Conservation (phyloP, 2,329 filamentous ascomycete genomes). For the Monosporascus cannonballus region DNA sequence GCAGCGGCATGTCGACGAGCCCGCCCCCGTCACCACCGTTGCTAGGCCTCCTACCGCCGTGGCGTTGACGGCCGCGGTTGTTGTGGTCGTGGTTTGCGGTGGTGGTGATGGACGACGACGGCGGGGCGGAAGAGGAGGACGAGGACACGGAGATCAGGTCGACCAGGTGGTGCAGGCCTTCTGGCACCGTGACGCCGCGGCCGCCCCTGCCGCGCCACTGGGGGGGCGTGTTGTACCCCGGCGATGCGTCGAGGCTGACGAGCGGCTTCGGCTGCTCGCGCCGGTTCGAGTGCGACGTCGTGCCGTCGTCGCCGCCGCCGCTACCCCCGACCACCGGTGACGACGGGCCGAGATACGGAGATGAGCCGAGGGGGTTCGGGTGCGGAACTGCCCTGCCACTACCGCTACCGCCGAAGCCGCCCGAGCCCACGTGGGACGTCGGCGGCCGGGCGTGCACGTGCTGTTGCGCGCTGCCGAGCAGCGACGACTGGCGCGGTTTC, state of each 20-base stretch:
- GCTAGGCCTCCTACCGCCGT: neutral
- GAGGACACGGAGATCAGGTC: conserved; percentile 20
- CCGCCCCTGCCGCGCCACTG: conserved; percentile 24
- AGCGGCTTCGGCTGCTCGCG: conserved; percentile 22
- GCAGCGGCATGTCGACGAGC: neutral
- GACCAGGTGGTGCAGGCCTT: conserved; percentile 23
- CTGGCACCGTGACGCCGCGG: conserved; percentile 25
- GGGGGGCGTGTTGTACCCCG: conserved; percentile 10
- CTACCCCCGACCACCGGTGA: too few relatives aligned
- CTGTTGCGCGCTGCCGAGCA: conserved; percentile 9
- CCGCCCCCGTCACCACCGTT: neutral
- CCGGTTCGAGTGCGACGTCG: conserved; percentile 15
- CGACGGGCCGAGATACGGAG: conserved; percentile 1
- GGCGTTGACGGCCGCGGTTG: neutral
- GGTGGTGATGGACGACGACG: neutral
- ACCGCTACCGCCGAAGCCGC: neutral
- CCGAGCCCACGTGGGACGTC: neutral
- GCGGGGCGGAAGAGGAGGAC: neutral
- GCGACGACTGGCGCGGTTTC: conserved; percentile 5
- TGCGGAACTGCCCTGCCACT: conserved; percentile 1
- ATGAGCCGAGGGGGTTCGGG: conserved; percentile 14
- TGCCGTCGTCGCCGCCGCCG: neutral
- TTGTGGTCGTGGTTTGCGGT: neutral
- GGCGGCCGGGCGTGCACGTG: conserved; percentile 1
- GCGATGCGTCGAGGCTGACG: conserved; percentile 17